Evolutionary conservation across 2,329 filamentous ascomycete species (phyloP).

Genomic region (Scedosporium boydii): DNA sequence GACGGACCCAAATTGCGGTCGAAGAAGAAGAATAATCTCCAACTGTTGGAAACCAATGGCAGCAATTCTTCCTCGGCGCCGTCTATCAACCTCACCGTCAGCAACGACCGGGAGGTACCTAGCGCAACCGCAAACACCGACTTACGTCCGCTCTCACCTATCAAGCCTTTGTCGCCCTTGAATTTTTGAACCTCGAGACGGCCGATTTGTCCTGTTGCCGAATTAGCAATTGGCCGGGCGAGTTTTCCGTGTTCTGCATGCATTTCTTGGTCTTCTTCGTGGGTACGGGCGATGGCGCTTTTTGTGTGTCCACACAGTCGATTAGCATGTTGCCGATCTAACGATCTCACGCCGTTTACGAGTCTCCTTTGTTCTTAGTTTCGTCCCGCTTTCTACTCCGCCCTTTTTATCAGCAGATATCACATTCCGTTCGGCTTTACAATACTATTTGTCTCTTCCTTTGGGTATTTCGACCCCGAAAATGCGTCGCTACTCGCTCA

Average conservation of each 20-base stretch:
- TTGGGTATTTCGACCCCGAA: background rate
- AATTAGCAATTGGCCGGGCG: background rate
- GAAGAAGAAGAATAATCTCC: conserved; percentile 33
- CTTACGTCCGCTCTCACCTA: conserved; percentile 51
- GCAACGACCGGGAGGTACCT: conserved; percentile 26
- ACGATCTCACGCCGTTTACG: conserved; percentile 26
- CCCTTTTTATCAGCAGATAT: conserved; percentile 5
- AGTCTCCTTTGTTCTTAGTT: conserved; percentile 12
- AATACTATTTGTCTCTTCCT: background rate
- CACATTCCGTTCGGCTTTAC: background rate
- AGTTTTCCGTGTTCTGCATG: too few relatives aligned
- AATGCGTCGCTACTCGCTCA: background rate
- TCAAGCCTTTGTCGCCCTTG: conserved; percentile 56
- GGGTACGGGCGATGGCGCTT: too few relatives aligned
- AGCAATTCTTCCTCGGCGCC: conserved; percentile 34
- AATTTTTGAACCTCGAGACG: conserved; percentile 29
- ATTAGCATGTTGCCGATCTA: conserved; percentile 9
- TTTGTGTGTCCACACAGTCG: too few relatives aligned
- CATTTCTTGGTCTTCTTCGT: too few relatives aligned
- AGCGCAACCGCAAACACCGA: conserved; percentile 20
- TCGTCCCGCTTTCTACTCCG: conserved; percentile 8
- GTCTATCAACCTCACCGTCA: conserved; percentile 36
- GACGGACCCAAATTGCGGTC: background rate
- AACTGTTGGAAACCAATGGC: conserved; percentile 30
- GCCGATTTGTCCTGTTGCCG: background rate